phyloP scores from a whole-genome alignment of 306 rosid species.

The Alnus glutinosa region DNA sequence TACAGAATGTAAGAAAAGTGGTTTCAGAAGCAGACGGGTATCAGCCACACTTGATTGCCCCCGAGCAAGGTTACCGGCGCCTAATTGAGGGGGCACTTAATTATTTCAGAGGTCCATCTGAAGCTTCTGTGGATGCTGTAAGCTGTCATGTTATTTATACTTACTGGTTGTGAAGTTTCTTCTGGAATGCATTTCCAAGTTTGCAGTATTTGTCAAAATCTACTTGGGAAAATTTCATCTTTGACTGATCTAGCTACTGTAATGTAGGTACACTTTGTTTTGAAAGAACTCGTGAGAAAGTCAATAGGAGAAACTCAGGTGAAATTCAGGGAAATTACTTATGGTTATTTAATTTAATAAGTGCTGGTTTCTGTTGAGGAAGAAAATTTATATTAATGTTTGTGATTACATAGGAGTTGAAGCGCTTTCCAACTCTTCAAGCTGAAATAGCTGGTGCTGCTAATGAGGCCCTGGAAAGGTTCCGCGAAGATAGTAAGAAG shows the following conservation, averaged over 20 bases:
- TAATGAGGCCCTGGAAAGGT: conserved; percentile 79
- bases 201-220: conserved; percentile 1
- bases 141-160: conserved; percentile 30
- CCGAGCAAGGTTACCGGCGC: conserved; percentile 98
- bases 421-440: conserved; percentile 85
- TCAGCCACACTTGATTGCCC: conserved; percentile 99
- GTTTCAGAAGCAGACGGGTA: conserved; percentile 99
- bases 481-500: conserved; percentile 86
- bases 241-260: conserved; percentile 24
- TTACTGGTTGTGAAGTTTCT: conserved; percentile 1
- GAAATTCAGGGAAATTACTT: conserved; percentile 14
- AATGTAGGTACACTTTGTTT: conserved; percentile 83
- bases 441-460: conserved; percentile 83
- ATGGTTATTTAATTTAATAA: background rate
- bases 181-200: background rate
- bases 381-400: conserved; percentile 13
- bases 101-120: conserved; percentile 95
- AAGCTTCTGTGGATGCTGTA: conserved; percentile 99
- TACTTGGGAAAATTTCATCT: background rate
- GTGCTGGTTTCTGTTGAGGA: conserved; percentile 3
- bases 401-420: conserved; percentile 61
- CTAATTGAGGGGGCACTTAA: conserved; percentile 80
- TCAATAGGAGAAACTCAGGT: conserved; percentile 94
- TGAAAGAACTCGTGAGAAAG: conserved; percentile 98
- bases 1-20: conserved; percentile 86